Conservation (phyloP, 495 filamentous ascomycete genomes). For the Glonium stellatum region DNA sequence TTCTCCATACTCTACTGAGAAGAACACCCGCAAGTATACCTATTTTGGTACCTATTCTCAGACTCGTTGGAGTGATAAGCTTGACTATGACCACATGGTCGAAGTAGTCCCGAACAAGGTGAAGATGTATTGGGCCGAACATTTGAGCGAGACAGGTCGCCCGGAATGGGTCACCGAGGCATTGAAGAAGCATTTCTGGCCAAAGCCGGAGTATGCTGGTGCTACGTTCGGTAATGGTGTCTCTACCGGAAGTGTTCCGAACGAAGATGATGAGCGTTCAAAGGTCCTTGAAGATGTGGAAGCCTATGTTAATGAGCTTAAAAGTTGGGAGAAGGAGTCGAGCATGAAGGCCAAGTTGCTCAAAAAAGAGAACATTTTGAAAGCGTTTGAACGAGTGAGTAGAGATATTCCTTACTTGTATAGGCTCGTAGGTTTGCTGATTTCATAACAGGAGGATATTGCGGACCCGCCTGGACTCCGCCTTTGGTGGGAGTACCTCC, state of each 20-base stretch:
- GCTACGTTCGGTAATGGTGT: neutral
- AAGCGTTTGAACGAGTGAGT: slow-evolving; percentile 31
- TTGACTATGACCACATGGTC: slow-evolving; percentile 34
- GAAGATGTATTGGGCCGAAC: slow-evolving; percentile 31
- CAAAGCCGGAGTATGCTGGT: slow-evolving; percentile 32
- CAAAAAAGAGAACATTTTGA: slow-evolving; percentile 27
- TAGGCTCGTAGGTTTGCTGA: neutral
- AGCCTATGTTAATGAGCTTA: slow-evolving; percentile 25
- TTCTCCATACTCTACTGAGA: neutral
- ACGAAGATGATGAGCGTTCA: neutral
- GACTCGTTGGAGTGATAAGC: slow-evolving; percentile 33
- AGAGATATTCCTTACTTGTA: neutral
- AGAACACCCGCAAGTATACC: slow-evolving; percentile 13
- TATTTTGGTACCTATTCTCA: slow-evolving; percentile 37
- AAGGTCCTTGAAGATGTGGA: slow-evolving; percentile 2
- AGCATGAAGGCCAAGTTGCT: slow-evolving; percentile 24
- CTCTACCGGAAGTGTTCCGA: too few species aligned
- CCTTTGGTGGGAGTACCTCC: slow-evolving; percentile 38
- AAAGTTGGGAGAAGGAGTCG: slow-evolving; percentile 32
- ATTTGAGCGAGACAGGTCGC: slow-evolving; percentile 23
- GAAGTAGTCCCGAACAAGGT: slow-evolving; percentile 30
- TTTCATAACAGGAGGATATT: slow-evolving; percentile 26
- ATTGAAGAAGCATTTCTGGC: slow-evolving; percentile 35
- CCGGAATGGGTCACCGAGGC: slow-evolving; percentile 33
- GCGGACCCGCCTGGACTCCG: slow-evolving; percentile 30